Evolutionary conservation across 169 alveolate genomes (phyloP), one percentile per base, ranked within the genome.

Genomic region (Eimeria falciformis): DNA sequence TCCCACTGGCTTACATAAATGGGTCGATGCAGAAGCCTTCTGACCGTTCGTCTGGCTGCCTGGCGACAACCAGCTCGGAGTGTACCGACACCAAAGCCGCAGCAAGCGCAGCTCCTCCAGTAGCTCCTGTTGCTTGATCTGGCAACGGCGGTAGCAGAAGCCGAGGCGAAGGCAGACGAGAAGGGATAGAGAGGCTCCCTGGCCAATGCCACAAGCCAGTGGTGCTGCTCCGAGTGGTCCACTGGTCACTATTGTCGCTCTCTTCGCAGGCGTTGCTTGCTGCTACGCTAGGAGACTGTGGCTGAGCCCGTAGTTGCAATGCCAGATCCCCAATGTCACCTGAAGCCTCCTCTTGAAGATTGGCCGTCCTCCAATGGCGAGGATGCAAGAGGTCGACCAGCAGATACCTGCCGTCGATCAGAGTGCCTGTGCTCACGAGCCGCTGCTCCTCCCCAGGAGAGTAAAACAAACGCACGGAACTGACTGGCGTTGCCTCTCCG

Each of bases 21-120:
- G 83, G 83, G 33, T 71, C 83, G 27, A 71, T 45, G 83, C 83
- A 71, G 62, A 71, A 71, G n/a, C 83, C 83, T 25, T 71, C 56
- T 7, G 83, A 6, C 55, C 27, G 21, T n/a, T 7, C 53, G 21
- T 1, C 33, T 7, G 53, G 56, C 83, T 71, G 53, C 83, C 83
- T 27, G 29, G 83, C 33, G 18, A 71, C 1, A 14, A 71, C 83
- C 33, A 71, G 29, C 5, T 71, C 83, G 83, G 55, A 71, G 83
- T 43, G 58, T 21, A 71, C 83, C 33, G 83, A 71, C 56, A 71
- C 83, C 2, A 71, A 27, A 33, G 83, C 83, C 43, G 53, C 58
- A 14, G 83, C 83, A 71, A 71, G 83, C 2, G 83, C 83, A 23
- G 83, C 58, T 71, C 83, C 56, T 66, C 18, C 45, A n/a, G 83